phyloP scores from a whole-genome alignment of 2,329 filamentous ascomycete species.

The Colletotrichum magnum region DNA sequence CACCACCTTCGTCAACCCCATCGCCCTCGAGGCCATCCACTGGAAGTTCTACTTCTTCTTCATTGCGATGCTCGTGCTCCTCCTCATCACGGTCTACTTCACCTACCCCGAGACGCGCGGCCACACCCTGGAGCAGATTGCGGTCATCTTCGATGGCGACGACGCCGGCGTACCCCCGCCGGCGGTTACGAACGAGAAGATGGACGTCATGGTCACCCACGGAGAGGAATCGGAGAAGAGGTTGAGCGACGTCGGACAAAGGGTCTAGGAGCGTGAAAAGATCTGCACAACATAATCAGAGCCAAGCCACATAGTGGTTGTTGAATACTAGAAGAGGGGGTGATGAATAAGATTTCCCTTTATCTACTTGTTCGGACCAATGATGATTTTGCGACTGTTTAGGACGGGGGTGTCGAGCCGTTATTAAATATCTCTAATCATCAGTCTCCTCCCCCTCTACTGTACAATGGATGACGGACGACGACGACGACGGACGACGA shows the following conservation, averaged over 20 bases:
- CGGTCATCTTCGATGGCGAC: slow-evolving; percentile 36
- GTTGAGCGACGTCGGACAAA: slow-evolving; percentile 2
- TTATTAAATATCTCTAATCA: too few species aligned
- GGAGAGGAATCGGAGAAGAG: not conserved
- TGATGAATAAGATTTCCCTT: too few species aligned
- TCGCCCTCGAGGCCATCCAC: slow-evolving; percentile 55
- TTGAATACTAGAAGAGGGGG: too few species aligned
- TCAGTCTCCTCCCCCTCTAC: too few species aligned
- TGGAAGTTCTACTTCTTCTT: slow-evolving; percentile 64
- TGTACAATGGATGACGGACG: too few species aligned
- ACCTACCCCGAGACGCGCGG: slow-evolving; percentile 36
- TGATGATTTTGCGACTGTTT: too few species aligned
- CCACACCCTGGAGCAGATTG: slow-evolving; percentile 38
- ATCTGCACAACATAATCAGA: not conserved
- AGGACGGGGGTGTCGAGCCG: too few species aligned
- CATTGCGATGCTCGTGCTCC: slow-evolving; percentile 49
- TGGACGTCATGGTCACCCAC: slow-evolving; percentile 22
- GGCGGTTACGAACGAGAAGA: slow-evolving; percentile 27
- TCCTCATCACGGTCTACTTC: slow-evolving; percentile 30
- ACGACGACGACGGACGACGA: too few species aligned
- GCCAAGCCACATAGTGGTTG: too few species aligned
- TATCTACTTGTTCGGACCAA: too few species aligned
- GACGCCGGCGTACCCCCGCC: slow-evolving; percentile 22
- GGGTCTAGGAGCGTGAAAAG: not conserved
- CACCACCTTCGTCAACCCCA: slow-evolving; percentile 58